Evolutionary conservation across 441 rosid species (phyloP).

Genomic region (Daphne laureola): DNA sequence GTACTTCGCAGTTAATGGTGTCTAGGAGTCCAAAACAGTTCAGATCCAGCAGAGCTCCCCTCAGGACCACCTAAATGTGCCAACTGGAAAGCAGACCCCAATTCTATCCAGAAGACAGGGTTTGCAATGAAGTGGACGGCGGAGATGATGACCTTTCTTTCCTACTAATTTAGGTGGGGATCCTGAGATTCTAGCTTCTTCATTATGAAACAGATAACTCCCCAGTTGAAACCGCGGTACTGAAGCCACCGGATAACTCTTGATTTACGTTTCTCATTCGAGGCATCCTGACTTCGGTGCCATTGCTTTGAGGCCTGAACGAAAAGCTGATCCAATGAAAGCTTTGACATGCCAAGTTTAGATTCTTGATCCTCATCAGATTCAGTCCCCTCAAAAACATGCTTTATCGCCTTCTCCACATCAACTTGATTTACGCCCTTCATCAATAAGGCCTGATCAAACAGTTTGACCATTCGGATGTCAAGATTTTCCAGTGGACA

Average conservation of each 20-base stretch:
- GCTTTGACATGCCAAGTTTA: conserved; percentile 53
- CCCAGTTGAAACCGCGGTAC: conserved; percentile 86
- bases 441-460: conserved; percentile 54
- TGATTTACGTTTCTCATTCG: conserved; percentile 59
- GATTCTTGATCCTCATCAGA: conserved; percentile 34
- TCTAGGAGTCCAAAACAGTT: conserved; percentile 13
- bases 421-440: conserved; percentile 54
- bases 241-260: conserved; percentile 89
- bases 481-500: background rate
- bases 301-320: conserved; percentile 77
- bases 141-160: conserved; percentile 17
- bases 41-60: conserved; percentile 13
- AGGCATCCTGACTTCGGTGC: conserved; percentile 51
- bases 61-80: conserved; percentile 16
- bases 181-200: conserved; percentile 52
- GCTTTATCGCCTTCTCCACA: conserved; percentile 59
- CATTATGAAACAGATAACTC: conserved; percentile 41
- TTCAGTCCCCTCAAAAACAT: conserved; percentile 50
- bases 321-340: conserved; percentile 56
- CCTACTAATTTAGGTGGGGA: conserved; percentile 24
- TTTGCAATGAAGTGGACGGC: conserved; percentile 2
- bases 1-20: conserved; percentile 1
- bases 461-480: conserved; percentile 10
- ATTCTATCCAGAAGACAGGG: conserved; percentile 12
- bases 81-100: conserved; percentile 12